phyloP scores from a whole-genome alignment of 1,284 basidiomycete genomes.

The Heterobasidion annosum region DNA sequence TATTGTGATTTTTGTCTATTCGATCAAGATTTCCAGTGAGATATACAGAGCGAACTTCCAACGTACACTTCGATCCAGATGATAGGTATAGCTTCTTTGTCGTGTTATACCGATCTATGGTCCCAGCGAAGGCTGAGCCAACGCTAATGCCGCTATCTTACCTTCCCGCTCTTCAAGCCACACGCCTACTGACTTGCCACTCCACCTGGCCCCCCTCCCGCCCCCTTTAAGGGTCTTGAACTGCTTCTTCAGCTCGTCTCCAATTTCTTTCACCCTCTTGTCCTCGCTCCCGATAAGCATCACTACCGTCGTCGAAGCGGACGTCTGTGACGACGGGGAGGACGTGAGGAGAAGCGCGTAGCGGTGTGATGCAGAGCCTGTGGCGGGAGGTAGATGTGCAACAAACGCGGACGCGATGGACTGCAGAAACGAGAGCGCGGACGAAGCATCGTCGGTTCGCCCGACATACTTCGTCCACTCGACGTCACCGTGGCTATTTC shows the following conservation, averaged over 20 bases:
- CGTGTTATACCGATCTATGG: neutral
- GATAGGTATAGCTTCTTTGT: neutral
- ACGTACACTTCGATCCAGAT: too few species aligned
- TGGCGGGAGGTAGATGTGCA: slow-evolving; percentile 14
- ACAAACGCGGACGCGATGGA: slow-evolving; percentile 42
- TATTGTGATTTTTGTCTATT: neutral
- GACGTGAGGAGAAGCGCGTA: slow-evolving; percentile 54
- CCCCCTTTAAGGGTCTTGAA: slow-evolving; percentile 51
- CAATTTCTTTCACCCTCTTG: slow-evolving; percentile 47
- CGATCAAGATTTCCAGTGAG: neutral
- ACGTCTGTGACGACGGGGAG: slow-evolving; percentile 45
- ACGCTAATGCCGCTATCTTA: slow-evolving; percentile 19
- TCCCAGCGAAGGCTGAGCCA: neutral
- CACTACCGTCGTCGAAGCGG: slow-evolving; percentile 42
- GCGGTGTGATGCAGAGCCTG: slow-evolving; percentile 15
- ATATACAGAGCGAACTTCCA: too few species aligned
- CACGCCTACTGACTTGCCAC: slow-evolving; percentile 48
- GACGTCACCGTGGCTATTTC: slow-evolving; percentile 12
- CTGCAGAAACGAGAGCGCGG: slow-evolving; percentile 53
- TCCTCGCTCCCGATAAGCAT: slow-evolving; percentile 54
- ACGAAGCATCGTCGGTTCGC: slow-evolving; percentile 53
- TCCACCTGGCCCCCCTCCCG: slow-evolving; percentile 58
- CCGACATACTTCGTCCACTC: slow-evolving; percentile 36
- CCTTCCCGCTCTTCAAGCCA: slow-evolving; percentile 26
- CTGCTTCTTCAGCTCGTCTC: slow-evolving; percentile 48